Evolutionary conservation across 2,329 filamentous ascomycete species (phyloP).

Genomic region (Claviceps sorghi): DNA sequence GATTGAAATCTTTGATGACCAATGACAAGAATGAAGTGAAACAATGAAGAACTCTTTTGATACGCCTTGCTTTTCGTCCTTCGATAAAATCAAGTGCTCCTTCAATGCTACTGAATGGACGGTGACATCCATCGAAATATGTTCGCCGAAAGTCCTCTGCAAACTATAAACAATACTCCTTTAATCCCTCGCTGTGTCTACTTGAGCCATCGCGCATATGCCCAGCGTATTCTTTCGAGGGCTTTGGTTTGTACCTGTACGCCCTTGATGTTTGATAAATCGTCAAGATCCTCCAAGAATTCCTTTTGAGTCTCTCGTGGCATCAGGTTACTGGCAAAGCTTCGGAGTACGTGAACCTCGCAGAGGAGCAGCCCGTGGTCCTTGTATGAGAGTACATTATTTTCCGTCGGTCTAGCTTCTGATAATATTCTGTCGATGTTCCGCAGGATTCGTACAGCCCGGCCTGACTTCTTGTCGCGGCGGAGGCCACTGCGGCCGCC

Average conservation of each 20-base stretch:
- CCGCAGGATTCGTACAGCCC: conserved; percentile 63
- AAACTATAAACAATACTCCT: neutral
- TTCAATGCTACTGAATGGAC: neutral
- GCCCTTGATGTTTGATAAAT: conserved; percentile 71
- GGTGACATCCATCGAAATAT: neutral
- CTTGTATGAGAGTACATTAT: conserved; percentile 71
- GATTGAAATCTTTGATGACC: neutral
- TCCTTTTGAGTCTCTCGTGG: conserved; percentile 65
- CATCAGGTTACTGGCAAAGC: conserved; percentile 44
- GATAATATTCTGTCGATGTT: conserved; percentile 76
- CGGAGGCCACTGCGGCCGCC: conserved; percentile 56
- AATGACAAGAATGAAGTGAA: neutral
- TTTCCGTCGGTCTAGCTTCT: conserved; percentile 52
- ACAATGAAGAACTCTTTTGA: neutral
- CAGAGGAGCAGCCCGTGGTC: conserved; percentile 83
- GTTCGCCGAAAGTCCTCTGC: neutral
- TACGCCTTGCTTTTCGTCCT: neutral
- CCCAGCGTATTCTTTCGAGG: conserved; percentile 76
- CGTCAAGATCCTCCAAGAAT: conserved; percentile 76
- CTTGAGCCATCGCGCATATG: conserved; percentile 63
- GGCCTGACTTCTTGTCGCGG: conserved; percentile 49
- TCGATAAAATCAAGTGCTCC: neutral
- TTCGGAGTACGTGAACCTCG: conserved; percentile 72
- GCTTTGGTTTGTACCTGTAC: conserved; percentile 66
- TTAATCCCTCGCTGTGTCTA: conserved; percentile 9